phyloP scores from a whole-genome alignment of 148 eudicot species.

The Cornus controversa region DNA sequence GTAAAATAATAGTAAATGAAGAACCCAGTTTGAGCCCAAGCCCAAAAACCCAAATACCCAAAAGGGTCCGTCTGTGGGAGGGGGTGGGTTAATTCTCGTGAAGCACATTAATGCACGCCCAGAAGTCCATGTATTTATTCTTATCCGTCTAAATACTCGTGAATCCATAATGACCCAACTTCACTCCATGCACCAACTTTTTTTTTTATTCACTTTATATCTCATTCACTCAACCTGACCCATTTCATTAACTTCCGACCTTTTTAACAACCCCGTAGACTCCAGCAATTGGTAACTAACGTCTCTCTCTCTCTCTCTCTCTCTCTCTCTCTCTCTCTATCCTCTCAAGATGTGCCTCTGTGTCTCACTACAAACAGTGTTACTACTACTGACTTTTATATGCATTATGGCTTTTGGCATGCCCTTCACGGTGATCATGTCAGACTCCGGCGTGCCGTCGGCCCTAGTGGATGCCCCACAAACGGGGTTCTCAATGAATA shows the following conservation, averaged over 20 bases:
- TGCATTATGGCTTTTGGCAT: constrained; percentile 20
- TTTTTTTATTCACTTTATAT: background rate
- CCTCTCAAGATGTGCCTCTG: constrained; percentile 25
- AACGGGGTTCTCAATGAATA: constrained; percentile 45
- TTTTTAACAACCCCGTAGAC: background rate
- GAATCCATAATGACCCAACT: constrained; percentile 39
- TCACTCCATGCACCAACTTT: constrained; percentile 29
- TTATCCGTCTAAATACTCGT: constrained; percentile 49
- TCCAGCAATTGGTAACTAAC: background rate
- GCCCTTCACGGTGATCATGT: constrained; percentile 59
- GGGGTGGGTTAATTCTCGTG: constrained; percentile 45
- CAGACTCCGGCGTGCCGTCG: constrained; percentile 62
- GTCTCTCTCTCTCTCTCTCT: background rate
- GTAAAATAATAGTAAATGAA: too few relatives aligned
- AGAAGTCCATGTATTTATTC: constrained; percentile 34
- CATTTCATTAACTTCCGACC: constrained; percentile 15
- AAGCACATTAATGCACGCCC: constrained; percentile 39
- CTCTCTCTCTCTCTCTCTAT: background rate
- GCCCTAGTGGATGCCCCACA: constrained; percentile 77
- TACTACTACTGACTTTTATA: constrained; percentile 33
- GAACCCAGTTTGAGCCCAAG: background rate
- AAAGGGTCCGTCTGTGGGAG: too few relatives aligned
- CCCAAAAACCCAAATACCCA: background rate
- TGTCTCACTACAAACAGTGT: constrained; percentile 8
- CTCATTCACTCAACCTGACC: constrained; percentile 16